Base-by-base conservation (phyloP, 352 stramenopile genomes). In the Plasmopara muralis region DNA sequence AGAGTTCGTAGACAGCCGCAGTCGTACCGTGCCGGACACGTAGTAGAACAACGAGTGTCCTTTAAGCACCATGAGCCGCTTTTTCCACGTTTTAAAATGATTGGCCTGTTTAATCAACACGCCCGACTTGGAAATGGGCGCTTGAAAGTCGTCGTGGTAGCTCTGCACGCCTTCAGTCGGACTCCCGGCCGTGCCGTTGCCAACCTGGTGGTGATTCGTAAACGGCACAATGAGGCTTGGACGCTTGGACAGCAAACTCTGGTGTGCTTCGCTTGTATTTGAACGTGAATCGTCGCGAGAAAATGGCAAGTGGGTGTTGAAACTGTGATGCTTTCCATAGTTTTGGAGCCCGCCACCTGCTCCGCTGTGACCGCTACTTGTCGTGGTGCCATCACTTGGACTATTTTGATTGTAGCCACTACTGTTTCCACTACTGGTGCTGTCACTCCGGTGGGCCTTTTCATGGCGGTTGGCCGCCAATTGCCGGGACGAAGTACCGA, bases 1-100 rank as follows among this genome's bases (percentile, higher is more conserved):
- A 25, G 20, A 25, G 20, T 25, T 3, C 20, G 20, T 25, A 14
- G 13, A 14, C 14, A 0, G 47, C 7, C 18, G 39, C n/a, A 20
- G 35, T 37, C 69, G 28, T 77, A 92, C 81, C 72, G 80, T 89
- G 47, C 83, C 81, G 5, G 81, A 91, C 31, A 91, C 83, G 60
- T 93, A 93, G 74, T 93, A 93, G 57, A 93, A 93, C 28, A 93
- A 68, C 43, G 80, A 90, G 52, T 93, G 83, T 1, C 83, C 83
- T 55, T 89, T 89, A 12, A 93, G 74, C 65, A 93, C 81, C 83
- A 93, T 93, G 16, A 90, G 73, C 1, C 83, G 78, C 56, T 93
- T 93, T 57, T 93, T 93, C 83, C 83, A 93, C 43, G 82, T 93
- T 63, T 93, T 93, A 42, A 93, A 85, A 60, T 93, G 83, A 53